Base-by-base conservation (phyloP, 1,284 basidiomycete species). In the Mycosarcoma maydis region DNA sequence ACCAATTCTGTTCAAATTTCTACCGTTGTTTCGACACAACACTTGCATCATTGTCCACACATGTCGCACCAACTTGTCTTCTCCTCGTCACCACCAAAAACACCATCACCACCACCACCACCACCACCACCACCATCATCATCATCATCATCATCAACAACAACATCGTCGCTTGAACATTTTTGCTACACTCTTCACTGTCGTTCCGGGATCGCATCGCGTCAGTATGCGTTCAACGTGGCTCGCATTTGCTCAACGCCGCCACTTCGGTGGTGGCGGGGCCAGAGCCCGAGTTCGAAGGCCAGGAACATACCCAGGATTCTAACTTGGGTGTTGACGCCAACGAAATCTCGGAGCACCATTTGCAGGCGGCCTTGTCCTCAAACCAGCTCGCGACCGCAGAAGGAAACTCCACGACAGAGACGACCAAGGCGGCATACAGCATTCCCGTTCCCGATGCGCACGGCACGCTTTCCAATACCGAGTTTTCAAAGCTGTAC, bases 361-460 rank as follows among this genome's bases (percentile, higher is more conserved):
- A 81, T 64, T 44, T 81, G 39, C 79, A 81, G 51, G 79, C 79
- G 10, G 79, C 79, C n/a, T 53, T 81, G 20, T 81, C 79, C 1
- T 80, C 77, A 3, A 74, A 72, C 38, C 79, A 81, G 56, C 61
- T 81, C 19, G 78, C 75, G n/a, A 56, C 71, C 9, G 47, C 67
- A 7, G 67, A 73, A 43, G 61, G 61, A 22, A 59, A 51, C 23
- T 36, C 50, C 6, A 19, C 57, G n/a, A 32, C 65, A 7, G 59
- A 66, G 30, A 30, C 57, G 17, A 33, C 59, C 7, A 77, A 76
- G 49, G 57, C 62, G 9, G 61, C 75, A 10, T 81, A 80, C 52
- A 77, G 80, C 62, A 81, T 81, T 48, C 80, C 80, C n/a, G 80
- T 79, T 6, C 80, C 80, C 8, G 74, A 80, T 29, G 64, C 74